phyloP scores from a whole-genome alignment of 257 asterid species.

The Fraxinus excelsior region DNA sequence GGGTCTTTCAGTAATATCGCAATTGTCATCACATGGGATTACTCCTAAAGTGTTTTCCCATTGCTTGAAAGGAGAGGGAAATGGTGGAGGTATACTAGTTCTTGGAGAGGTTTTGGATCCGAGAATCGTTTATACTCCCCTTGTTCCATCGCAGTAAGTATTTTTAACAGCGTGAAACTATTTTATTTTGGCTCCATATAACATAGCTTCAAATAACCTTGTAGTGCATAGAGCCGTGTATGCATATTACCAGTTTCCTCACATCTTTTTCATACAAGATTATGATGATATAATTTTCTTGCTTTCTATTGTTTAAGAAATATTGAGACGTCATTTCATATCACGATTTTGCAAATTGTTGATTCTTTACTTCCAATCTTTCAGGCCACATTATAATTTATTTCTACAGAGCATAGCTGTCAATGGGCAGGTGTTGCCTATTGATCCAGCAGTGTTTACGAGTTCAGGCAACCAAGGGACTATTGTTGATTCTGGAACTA shows the following conservation, averaged over 20 bases:
- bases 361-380: constrained; percentile 10
- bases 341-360: background rate
- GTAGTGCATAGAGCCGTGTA: background rate
- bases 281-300: constrained; percentile 10
- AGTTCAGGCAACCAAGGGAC: constrained; percentile 65
- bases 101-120: constrained; percentile 95
- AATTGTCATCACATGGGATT: constrained; percentile 72
- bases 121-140: constrained; percentile 87
- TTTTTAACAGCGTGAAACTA: constrained; percentile 8
- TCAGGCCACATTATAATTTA: constrained; percentile 78
- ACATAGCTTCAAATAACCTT: too few species aligned
- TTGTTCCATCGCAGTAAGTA: constrained; percentile 93
- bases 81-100: constrained; percentile 88
- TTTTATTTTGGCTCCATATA: background rate
- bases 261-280: background rate
- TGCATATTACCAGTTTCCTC: constrained; percentile 11
- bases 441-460: constrained; percentile 59
- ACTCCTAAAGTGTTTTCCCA: constrained; percentile 85
- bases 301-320: background rate
- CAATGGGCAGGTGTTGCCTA: constrained; percentile 58
- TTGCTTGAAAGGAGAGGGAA: constrained; percentile 85
- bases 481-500: constrained; percentile 84
- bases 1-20: constrained; percentile 74
- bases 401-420: constrained; percentile 65
- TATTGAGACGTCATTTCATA: constrained; percentile 10